Evolutionary conservation across 345 rosid species (phyloP).

Genomic region (rapeseed (Brassica napus)): Da-Ae NC_063452.1:4353501-4354000

Average conservation of each 20-base stretch:
- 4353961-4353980: background rate
- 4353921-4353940: background rate
- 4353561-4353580: constrained; percentile 67
- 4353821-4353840: background rate
- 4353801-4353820: constrained; percentile 33
- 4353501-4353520: constrained; percentile 9
- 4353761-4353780: constrained; percentile 21
- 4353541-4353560: constrained; percentile 1
- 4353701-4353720: constrained; percentile 38
- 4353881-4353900: constrained; percentile 21
- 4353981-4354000: background rate
- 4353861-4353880: constrained; percentile 30
- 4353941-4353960: background rate
- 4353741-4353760: background rate
- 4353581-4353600: constrained; percentile 71
- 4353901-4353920: constrained; percentile 20
- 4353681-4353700: constrained; percentile 18
- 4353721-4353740: constrained; percentile 40
- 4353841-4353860: constrained; percentile 7
- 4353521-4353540: background rate
- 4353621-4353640: constrained; percentile 56
- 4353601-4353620: constrained; percentile 75
- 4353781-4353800: constrained; percentile 30
- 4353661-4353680: constrained; percentile 24
- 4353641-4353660: constrained; percentile 52